Percentiles rank a stretch among this genome's conserved stretches.
Evolutionary conservation across 148 eudicot species (phyloP).

Genomic region (Rhododendron henanense): DNA sequence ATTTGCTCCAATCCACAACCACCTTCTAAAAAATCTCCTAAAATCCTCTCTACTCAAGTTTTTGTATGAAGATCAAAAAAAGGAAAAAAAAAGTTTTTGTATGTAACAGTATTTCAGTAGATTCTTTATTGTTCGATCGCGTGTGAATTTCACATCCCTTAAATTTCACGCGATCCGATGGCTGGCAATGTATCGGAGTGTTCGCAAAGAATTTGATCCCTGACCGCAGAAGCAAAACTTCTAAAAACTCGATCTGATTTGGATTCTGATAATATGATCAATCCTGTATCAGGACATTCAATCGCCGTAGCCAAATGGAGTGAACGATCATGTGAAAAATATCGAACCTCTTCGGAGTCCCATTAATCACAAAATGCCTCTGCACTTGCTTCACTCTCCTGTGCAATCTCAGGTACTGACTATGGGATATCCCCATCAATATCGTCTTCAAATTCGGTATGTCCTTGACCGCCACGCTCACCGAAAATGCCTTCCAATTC

Average conservation of each 20-base stretch:
- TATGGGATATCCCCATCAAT: constrained; percentile 36
- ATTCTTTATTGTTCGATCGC: not conserved
- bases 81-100: too few species aligned
- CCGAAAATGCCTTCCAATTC: constrained; percentile 49
- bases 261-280: not conserved
- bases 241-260: not conserved
- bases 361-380: constrained; percentile 48
- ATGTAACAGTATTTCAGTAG: not conserved
- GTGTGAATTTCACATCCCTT: not conserved
- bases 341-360: constrained; percentile 41
- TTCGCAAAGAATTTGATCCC: not conserved
- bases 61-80: not conserved
- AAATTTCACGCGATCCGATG: not conserved
- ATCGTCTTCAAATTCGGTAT: constrained; percentile 43
- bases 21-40: not conserved
- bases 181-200: not conserved
- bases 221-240: not conserved
- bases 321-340: constrained; percentile 58
- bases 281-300: constrained; percentile 31
- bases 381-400: constrained; percentile 48
- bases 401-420: constrained; percentile 37
- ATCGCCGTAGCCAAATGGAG: constrained; percentile 68
- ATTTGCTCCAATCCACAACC: not conserved
- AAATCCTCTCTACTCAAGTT: not conserved
- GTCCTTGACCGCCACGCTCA: constrained; percentile 34